Base-by-base conservation (phyloP, 495 filamentous ascomycete species). In the Bathelium albidoporum region DNA sequence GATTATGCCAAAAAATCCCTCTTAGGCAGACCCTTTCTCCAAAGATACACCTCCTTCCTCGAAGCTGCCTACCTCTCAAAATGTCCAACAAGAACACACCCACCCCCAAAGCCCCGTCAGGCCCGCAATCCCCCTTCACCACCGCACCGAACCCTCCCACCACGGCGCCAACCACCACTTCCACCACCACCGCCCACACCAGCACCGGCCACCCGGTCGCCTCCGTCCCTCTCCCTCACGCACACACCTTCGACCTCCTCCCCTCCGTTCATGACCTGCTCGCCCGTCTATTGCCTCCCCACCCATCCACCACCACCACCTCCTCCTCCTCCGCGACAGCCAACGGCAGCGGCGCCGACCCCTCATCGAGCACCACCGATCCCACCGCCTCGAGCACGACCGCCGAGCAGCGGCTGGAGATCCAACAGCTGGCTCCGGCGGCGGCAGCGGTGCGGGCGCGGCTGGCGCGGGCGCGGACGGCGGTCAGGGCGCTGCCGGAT, bases 211-310 rank as follows among this genome's bases (percentile, higher is more conserved):
- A 62, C 66, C 80, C 53, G 81, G 81, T 9, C 75, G 80, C 63
- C 85, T 85, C 22, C 36, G 65, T 49, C 18, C 32, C 53, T n/a
- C 64, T 85, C 59, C 83, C 81, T 62, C 67, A 80, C 58, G 81
- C 83, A 4, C 75, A 81, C 64, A 85, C 85, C 22, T 87, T 96
- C 74, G 92, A 96, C 79, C 85, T 90, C 65, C 80, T 97, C 58
- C 91, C 94, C 59, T 82, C 90, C 58, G 81, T 97, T 58, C 84
- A 89, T 72, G 80, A 84, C 12, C 83, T 96, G 67, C 82, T 97
- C 53, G 78, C 85, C 62, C 88, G 87, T 44, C 83, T 96, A 36
- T 82, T 88, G 62, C 74, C 78, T 64, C 64, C 72, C 63, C 52
- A 71, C 26, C 31, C 71, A 2, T 59, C 68, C 39, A 64, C n/a